Percentiles rank a stretch among this genome's conserved stretches.
Evolutionary conservation across 2,329 filamentous ascomycete genomes (phyloP).

Genomic region (Hypoxylon sp.): DNA sequence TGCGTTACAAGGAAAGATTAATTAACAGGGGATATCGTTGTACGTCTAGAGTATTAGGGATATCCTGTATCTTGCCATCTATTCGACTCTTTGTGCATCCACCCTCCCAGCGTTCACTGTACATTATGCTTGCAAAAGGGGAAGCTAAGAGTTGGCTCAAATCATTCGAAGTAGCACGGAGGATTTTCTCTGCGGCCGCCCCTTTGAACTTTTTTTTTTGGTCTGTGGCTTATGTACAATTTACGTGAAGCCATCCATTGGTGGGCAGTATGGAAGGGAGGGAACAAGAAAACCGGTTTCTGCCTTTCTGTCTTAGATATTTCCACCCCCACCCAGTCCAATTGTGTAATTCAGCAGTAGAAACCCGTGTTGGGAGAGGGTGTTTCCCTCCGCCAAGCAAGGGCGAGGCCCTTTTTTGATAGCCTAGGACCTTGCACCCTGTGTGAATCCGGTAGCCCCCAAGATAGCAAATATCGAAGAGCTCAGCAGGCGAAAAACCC

Average conservation of each 20-base stretch:
- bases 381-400: too few relatives aligned
- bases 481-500: slow-evolving; percentile 38
- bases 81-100: too few relatives aligned
- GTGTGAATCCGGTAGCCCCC: slow-evolving; percentile 22
- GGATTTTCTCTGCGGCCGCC: background rate
- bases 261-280: background rate
- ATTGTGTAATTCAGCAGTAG: too few relatives aligned
- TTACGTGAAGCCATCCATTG: background rate
- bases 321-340: too few relatives aligned
- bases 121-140: slow-evolving; percentile 4
- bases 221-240: slow-evolving; percentile 2
- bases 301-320: too few relatives aligned
- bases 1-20: too few relatives aligned
- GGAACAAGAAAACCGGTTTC: too few relatives aligned
- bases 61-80: too few relatives aligned
- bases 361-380: too few relatives aligned
- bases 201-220: slow-evolving; percentile 1
- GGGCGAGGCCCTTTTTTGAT: slow-evolving; percentile 6
- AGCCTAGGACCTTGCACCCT: slow-evolving; percentile 19
- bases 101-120: background rate
- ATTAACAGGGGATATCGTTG: too few relatives aligned
- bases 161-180: background rate
- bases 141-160: background rate
- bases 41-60: too few relatives aligned
- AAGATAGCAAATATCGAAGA: slow-evolving; percentile 40